A percentile compares a stretch with the other conserved stretches of the same genome.
These are phyloP conservation scores for Umbelopsis sp. DNA, from an alignment of 371 early-diverging fungal genomes.

Conservation along the genomic window DNA sequence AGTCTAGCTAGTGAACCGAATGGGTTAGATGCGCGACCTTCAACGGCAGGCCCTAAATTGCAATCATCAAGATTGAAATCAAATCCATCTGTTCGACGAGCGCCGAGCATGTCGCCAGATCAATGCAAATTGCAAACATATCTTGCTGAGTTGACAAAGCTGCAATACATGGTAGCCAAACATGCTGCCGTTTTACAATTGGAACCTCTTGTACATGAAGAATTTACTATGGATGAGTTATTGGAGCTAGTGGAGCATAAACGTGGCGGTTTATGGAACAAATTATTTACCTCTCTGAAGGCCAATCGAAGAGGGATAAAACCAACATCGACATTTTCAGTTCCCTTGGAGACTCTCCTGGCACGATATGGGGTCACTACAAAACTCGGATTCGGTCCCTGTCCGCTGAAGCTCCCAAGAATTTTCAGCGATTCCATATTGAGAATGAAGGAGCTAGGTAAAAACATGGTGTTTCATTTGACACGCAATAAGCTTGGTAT, in stretches of 20 bases:
- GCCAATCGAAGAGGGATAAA: slow-evolving; percentile 9
- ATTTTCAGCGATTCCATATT: slow-evolving; percentile 78
- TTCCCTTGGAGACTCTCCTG: slow-evolving; percentile 19
- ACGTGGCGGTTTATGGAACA: slow-evolving; percentile 25
- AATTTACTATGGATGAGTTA: slow-evolving; percentile 61
- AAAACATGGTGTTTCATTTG: background rate
- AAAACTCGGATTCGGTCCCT: slow-evolving; percentile 65
- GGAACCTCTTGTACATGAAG: slow-evolving; percentile 61
- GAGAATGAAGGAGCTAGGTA: slow-evolving; percentile 68
- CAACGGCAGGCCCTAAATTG: background rate
- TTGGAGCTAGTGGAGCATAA: slow-evolving; percentile 62
- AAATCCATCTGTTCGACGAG: background rate
- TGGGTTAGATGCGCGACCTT: background rate
- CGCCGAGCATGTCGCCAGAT: background rate
- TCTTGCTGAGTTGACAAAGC: slow-evolving; percentile 71
- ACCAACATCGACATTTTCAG: slow-evolving; percentile 33
- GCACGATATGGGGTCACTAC: slow-evolving; percentile 67
- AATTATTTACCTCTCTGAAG: background rate
- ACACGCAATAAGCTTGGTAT: slow-evolving; percentile 30
- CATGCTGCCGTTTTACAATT: slow-evolving; percentile 75
- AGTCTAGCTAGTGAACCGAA: background rate
- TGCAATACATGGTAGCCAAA: slow-evolving; percentile 75
- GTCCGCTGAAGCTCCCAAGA: slow-evolving; percentile 67
- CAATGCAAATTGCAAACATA: slow-evolving; percentile 32
- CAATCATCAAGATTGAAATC: background rate